phyloP scores from a whole-genome alignment of 345 rosid species.

The Arabis hirsuta region DNA sequence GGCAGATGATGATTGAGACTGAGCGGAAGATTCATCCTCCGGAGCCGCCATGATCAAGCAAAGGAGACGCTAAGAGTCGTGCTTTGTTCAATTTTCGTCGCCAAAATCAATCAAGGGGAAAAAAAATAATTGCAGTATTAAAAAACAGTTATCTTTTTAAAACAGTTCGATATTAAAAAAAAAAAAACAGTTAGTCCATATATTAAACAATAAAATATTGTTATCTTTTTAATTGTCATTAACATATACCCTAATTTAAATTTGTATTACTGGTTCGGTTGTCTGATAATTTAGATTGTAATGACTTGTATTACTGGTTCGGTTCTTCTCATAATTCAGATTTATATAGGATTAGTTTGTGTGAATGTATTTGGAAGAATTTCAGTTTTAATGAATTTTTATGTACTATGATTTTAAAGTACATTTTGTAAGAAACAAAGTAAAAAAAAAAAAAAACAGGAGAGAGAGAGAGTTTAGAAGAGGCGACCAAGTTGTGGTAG shows the following conservation, averaged over 20 bases:
- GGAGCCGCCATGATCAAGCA: constrained; percentile 72
- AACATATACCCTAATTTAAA: constrained; percentile 6
- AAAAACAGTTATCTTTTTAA: too few relatives aligned
- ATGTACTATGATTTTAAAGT: too few relatives aligned
- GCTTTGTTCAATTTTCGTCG: not conserved
- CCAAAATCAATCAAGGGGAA: not conserved
- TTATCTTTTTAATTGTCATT: not conserved
- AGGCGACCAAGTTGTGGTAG: constrained; percentile 38
- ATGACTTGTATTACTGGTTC: too few relatives aligned
- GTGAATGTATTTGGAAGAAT: too few relatives aligned
- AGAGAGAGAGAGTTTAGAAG: constrained; percentile 5
- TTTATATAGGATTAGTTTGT: too few relatives aligned
- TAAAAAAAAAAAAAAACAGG: not conserved
- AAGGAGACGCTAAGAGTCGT: constrained; percentile 20
- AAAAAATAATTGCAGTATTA: constrained; percentile 39
- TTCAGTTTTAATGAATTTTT: too few relatives aligned
- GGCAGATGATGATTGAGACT: constrained; percentile 61
- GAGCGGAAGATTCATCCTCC: constrained; percentile 88
- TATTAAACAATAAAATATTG: too few relatives aligned
- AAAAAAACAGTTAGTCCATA: not conserved
- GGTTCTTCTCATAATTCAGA: too few relatives aligned
- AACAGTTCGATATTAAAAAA: constrained; percentile 1
- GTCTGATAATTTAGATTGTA: too few relatives aligned
- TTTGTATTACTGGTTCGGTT: too few relatives aligned
- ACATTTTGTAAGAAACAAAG: constrained; percentile 1